A percentile compares a stretch with the other conserved stretches of the same genome.
phyloP scores from a whole-genome alignment of 225 moss, liverwort and hornwort species.

The Polytrichum formosum region DNA sequence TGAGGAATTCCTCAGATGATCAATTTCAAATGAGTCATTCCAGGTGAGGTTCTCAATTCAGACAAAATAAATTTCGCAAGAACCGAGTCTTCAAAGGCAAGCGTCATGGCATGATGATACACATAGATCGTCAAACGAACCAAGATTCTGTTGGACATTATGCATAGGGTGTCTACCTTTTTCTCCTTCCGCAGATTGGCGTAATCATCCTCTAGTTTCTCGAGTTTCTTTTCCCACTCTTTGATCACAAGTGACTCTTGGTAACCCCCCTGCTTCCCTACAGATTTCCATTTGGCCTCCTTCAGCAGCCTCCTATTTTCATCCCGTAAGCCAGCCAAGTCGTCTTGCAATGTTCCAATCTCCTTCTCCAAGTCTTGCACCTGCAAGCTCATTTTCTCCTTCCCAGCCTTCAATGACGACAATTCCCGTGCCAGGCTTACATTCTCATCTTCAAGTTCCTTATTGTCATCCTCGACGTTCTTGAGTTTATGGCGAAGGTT shows the following conservation, averaged over 20 bases:
- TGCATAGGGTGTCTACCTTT: conserved; percentile 16
- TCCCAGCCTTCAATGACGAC: conserved; percentile 11
- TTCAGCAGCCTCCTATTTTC: conserved; percentile 47
- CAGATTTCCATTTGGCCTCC: conserved; percentile 31
- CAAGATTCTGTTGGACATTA: too few relatives aligned
- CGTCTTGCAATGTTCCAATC: conserved; percentile 24
- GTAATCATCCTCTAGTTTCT: conserved; percentile 35
- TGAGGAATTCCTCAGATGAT: too few relatives aligned
- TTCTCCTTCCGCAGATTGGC: conserved; percentile 20
- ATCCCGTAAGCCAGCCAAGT: conserved; percentile 17
- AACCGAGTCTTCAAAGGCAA: neutral
- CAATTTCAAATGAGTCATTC: too few relatives aligned
- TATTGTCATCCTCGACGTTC: conserved; percentile 29
- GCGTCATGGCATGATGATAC: neutral
- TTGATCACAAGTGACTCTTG: conserved; percentile 35
- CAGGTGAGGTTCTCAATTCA: too few relatives aligned
- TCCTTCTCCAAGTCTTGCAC: conserved; percentile 29
- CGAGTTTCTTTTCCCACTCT: conserved; percentile 43
- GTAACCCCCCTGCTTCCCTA: conserved; percentile 31
- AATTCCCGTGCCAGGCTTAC: conserved; percentile 18
- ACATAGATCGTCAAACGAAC: neutral
- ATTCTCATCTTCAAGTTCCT: conserved; percentile 20
- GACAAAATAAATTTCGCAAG: too few relatives aligned
- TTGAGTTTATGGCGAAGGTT: conserved; percentile 12
- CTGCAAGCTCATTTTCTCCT: conserved; percentile 15